Conservation (phyloP, 2,329 filamentous ascomycete species). For the Alternaria triticimaculans region DNA sequence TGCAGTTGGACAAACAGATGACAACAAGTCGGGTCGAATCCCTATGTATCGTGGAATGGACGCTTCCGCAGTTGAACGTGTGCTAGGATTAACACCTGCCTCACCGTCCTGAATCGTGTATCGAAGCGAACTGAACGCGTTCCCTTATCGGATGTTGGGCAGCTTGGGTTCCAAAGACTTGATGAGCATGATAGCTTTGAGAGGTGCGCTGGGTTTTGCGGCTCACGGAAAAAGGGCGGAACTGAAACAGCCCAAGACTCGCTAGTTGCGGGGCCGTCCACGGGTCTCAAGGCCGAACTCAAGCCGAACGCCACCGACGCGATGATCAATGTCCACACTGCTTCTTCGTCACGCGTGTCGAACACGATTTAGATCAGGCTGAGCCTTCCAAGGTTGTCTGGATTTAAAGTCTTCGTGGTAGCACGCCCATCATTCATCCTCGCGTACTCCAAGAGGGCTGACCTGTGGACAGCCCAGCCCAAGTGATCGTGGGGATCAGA, state of each 20-base stretch:
- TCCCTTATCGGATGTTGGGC: not conserved
- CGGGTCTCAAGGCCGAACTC: not conserved
- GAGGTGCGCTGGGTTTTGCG: not conserved
- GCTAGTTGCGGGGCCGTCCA: not conserved
- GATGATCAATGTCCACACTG: not conserved
- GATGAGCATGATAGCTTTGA: not conserved
- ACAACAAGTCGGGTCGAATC: not conserved
- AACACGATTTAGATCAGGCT: not conserved
- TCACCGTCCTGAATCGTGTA: not conserved
- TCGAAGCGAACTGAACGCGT: not conserved
- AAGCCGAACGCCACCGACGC: not conserved
- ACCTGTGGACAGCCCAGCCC: not conserved
- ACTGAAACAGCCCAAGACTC: not conserved
- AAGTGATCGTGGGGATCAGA: not conserved
- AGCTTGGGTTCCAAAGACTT: not conserved
- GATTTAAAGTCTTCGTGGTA: accelerated
- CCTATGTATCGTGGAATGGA: not conserved
- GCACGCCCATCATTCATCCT: not conserved
- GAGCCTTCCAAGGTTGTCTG: not conserved
- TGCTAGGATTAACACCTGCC: not conserved
- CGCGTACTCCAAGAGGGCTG: not conserved
- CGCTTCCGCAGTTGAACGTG: not conserved
- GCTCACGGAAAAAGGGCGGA: not conserved
- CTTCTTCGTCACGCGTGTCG: not conserved
- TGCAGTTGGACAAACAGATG: not conserved